Evolutionary conservation across 345 rosid species (phyloP), one percentile per base, ranked within the genome.

Genomic region (Citrus reticulata): DNA sequence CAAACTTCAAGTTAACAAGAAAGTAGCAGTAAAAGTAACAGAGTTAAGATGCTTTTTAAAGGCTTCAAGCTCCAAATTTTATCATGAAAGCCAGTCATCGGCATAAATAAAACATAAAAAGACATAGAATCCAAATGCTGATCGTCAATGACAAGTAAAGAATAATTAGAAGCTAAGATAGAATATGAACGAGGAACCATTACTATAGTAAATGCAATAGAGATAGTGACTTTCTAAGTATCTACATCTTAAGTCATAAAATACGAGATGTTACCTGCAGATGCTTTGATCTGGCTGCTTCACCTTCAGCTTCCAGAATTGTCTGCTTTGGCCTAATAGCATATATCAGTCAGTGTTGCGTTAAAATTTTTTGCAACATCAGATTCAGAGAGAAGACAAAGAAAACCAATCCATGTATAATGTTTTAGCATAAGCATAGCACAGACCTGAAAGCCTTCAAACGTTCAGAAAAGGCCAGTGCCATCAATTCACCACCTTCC

Each of bases 221-320:
- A 68, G 24, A 51, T 62, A 16, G 1, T 10, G 59, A 46, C 70
- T 25, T 61, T 17, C 42, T 27, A 74, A 37, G 49, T 59, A 57
- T 39, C 27, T 58, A 57, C 58, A 16, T 17, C 29, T n/a, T 32
- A 64, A 9, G 34, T 64, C 1, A 55, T 27, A 78, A 37, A 37
- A 27, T 20, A 19, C 30, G 13, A 51, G 55, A 60, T 40, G 72
- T 79, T 81, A 93, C 99, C 97, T 89, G 80, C 68, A 68, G 17
- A 85, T 88, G 83, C 84, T 94, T 96, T 71, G 93, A 91, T 84
- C 86, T 94, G 79, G 95, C 85, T 75, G 95, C 90, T 84, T 90
- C 97, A 81, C 97, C 98, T 91, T 96, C 98, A 75, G 98, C 91
- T 88, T 96, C 99, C 85, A 96, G 83, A 84, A 96, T 90, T 27